Base-by-base conservation (phyloP, 2,329 filamentous ascomycete genomes). In the Tolypocladium ophioglossoides region DNA sequence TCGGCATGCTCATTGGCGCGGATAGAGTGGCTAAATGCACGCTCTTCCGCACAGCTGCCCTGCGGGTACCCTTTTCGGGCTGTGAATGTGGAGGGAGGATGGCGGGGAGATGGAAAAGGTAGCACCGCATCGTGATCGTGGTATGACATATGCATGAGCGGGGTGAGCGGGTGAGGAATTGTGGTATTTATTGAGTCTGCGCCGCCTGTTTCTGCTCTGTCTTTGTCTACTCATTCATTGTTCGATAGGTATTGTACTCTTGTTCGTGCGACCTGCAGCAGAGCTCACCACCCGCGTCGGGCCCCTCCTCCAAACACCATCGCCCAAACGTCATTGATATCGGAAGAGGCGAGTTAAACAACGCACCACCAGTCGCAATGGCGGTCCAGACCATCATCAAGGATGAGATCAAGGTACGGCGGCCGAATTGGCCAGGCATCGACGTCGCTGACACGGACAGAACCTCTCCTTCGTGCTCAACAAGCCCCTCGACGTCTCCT, bases 401-500 rank as follows among this genome's bases (percentile, higher is more conserved):
- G 57, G 62, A 65, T 48, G 61, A 61, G 27, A 56, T 67, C n/a
- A 67, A 64, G 57, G 65, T 66, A 58, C 38, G 56, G 44, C 38
- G 14, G 27, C 30, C 20, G 7, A 16, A 14, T 51, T 18, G 7
- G 20, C 37, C 40, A 22, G 38, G 37, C 16, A n/a, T 46, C 32
- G 51, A 47, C 52, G 50, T 54, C 51, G 51, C 57, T 60, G 40
- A 61, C 57, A 8, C 22, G 10, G 16, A n/a, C 62, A 89, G 87
- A 94, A 94, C 71, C 82, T 86, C 61, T 94, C 89, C 53, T 94
- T 94, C 73, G 76, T 95, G 68, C 87, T 95, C 63, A 83, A 91
- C 72, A 86, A 87, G 62, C 78, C 84, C 57, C 78, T 83, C 68
- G 79, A 86, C 63, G 86, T 95, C 63, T 74, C 76, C 59, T 95